Conservation (phyloP, 1,284 basidiomycete species). For the Cryptococcus neoformans region DNA sequence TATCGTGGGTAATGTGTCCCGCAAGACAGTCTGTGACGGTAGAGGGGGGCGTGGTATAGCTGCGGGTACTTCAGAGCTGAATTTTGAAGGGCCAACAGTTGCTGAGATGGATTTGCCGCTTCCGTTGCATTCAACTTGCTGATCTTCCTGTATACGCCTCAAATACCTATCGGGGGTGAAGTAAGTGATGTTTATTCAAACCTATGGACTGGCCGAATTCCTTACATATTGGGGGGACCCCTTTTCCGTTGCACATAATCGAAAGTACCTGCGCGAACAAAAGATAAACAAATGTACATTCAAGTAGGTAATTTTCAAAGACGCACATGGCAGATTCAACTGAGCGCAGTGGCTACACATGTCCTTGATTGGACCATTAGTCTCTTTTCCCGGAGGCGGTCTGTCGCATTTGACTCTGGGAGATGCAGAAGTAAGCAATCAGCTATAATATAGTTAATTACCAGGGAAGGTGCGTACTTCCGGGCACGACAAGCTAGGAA, state of each 20-base stretch:
- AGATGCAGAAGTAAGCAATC: neutral
- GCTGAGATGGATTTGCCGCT: neutral
- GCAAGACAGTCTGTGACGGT: too few species aligned
- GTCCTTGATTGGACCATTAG: conserved; percentile 20
- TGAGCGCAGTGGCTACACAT: conserved; percentile 63
- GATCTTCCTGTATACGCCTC: conserved; percentile 11
- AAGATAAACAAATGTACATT: too few species aligned
- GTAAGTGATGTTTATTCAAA: neutral
- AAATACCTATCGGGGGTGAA: conserved; percentile 19
- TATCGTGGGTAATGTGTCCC: too few species aligned
- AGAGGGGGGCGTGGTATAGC: neutral
- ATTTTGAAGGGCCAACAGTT: neutral
- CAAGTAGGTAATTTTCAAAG: conserved; percentile 9
- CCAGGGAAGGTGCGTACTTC: conserved; percentile 25
- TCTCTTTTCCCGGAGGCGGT: conserved; percentile 31
- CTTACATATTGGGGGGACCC: conserved; percentile 81
- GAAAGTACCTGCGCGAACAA: conserved; percentile 57
- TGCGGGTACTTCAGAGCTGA: neutral
- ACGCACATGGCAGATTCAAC: conserved; percentile 67
- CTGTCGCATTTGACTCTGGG: conserved; percentile 45
- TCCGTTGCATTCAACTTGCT: neutral
- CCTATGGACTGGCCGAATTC: conserved; percentile 27
- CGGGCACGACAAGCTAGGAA: conserved; percentile 39
- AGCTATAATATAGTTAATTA: neutral
- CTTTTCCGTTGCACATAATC: conserved; percentile 89